phyloP scores from a whole-genome alignment of 306 rosid genomes.

The Lathyrus aphaca region DNA sequence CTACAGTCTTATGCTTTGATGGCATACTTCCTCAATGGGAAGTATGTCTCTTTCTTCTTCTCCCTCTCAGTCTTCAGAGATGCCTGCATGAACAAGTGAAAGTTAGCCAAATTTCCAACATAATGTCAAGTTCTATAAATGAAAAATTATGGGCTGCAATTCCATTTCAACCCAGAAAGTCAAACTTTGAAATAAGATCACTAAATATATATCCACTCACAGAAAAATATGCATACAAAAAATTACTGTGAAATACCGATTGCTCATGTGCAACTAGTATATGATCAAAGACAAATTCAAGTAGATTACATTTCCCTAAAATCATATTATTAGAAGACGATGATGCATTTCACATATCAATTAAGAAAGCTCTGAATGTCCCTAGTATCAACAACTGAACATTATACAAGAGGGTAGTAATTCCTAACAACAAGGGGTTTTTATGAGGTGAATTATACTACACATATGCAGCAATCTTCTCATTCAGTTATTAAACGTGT shows the following conservation, averaged over 20 bases:
- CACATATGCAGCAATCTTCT: not conserved
- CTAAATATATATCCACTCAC: too few species aligned
- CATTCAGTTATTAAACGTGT: not conserved
- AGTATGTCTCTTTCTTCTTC: slow-evolving; percentile 73
- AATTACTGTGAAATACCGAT: not conserved
- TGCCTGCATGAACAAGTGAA: slow-evolving; percentile 45
- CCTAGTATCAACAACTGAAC: not conserved
- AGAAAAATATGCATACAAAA: not conserved
- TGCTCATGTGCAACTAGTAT: not conserved
- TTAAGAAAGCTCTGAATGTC: too few species aligned
- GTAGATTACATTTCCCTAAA: not conserved
- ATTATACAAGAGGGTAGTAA: too few species aligned
- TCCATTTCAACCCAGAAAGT: not conserved
- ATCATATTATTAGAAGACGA: not conserved
- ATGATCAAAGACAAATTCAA: not conserved
- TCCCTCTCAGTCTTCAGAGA: slow-evolving; percentile 77
- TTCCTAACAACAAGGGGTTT: not conserved
- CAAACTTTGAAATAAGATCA: too few species aligned
- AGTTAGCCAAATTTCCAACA: not conserved
- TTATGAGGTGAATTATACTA: not conserved
- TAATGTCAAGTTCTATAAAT: not conserved
- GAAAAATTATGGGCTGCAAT: not conserved
- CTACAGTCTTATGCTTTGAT: slow-evolving; percentile 64
- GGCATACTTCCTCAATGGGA: slow-evolving; percentile 86
- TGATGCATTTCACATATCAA: too few species aligned